Evolutionary conservation across 2,329 filamentous ascomycete species (phyloP), one percentile per base, ranked within the genome.

Genomic region (Colletotrichum chlorophyti): DNA sequence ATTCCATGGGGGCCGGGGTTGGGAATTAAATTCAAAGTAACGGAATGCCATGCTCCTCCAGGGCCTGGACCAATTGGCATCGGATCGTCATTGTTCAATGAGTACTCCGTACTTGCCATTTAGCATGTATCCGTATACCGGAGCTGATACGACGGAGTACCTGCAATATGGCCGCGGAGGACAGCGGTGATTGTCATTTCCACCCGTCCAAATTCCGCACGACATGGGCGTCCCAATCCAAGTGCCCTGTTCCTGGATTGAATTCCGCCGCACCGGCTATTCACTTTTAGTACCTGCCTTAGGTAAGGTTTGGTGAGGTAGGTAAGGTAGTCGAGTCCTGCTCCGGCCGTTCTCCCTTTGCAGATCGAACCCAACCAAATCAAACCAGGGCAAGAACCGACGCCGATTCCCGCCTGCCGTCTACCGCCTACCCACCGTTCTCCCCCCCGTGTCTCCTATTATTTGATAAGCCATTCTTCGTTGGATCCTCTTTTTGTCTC

Each of bases 221-320:
- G n/a, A n/a, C n/a, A n/a, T n/a, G n/a, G n/a, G n/a, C n/a, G n/a
- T n/a, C n/a, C n/a, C n/a, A n/a, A n/a, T n/a, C 51, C 37, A 57
- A 35, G 38, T 45, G 51, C 51, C 57, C 57, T 60, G 57, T 60
- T 60, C 57, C 57, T 60, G 45, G 57, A 50, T 52, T 60, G 45
- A 52, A 50, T 50, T 50, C 52, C 57, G 43, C 21, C 31, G 43
- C 45, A 32, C 38, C 57, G 45, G 26, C 51, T 37, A 27, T 49
- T 52, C 29, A 34, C 42, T 35, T n/a, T n/a, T n/a, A n/a, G n/a
- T n/a, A n/a, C n/a, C n/a, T n/a, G n/a, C n/a, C n/a, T n/a, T n/a
- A n/a, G n/a, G n/a, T n/a, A n/a, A n/a, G n/a, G n/a, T n/a, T n/a
- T n/a, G n/a, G n/a, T n/a, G n/a, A n/a, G n/a, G n/a, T n/a, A n/a